Conservation (phyloP, 164 flowering plant genomes). For the Umbellularia californica region DNA sequence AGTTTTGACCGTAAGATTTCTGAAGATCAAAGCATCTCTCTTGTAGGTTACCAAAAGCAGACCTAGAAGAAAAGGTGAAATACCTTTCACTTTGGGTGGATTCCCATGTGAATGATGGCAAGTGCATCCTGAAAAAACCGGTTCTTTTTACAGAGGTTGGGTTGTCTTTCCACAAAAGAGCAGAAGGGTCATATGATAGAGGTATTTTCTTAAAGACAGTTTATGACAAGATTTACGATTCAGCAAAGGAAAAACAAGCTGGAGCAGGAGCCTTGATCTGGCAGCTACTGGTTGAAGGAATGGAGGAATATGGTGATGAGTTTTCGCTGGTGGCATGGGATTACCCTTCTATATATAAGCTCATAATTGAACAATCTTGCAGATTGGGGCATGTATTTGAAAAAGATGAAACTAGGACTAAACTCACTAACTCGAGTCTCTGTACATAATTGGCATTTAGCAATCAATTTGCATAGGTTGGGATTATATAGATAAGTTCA, state of each 20-base stretch:
- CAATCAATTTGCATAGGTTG: constrained; percentile 1
- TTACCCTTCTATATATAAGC: constrained; percentile 38
- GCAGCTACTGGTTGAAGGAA: constrained; percentile 53
- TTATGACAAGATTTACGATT: constrained; percentile 48
- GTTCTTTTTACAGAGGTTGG: constrained; percentile 61
- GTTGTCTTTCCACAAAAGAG: constrained; percentile 21
- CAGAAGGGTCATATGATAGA: constrained; percentile 20
- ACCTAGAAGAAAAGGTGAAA: constrained; percentile 30
- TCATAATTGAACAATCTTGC: constrained; percentile 50
- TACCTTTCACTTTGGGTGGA: constrained; percentile 49
- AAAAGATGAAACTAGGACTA: constrained; percentile 9
- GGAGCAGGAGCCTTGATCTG: constrained; percentile 64
- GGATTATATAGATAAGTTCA: background rate
- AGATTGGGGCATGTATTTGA: constrained; percentile 22
- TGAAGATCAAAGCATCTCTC: background rate
- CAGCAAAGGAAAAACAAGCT: constrained; percentile 42
- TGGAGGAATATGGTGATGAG: constrained; percentile 41
- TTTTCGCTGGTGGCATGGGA: constrained; percentile 50
- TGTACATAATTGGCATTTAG: constrained; percentile 12
- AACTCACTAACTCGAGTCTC: constrained; percentile 11
- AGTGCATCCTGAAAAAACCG: constrained; percentile 48
- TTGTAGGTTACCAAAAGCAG: constrained; percentile 48
- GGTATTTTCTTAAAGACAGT: constrained; percentile 36
- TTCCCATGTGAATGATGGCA: constrained; percentile 49
- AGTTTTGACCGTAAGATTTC: background rate